Evolutionary conservation across 2,329 filamentous ascomycete species (phyloP), one percentile per base, ranked within the genome.

Genomic region (Penicillium sp.): DNA sequence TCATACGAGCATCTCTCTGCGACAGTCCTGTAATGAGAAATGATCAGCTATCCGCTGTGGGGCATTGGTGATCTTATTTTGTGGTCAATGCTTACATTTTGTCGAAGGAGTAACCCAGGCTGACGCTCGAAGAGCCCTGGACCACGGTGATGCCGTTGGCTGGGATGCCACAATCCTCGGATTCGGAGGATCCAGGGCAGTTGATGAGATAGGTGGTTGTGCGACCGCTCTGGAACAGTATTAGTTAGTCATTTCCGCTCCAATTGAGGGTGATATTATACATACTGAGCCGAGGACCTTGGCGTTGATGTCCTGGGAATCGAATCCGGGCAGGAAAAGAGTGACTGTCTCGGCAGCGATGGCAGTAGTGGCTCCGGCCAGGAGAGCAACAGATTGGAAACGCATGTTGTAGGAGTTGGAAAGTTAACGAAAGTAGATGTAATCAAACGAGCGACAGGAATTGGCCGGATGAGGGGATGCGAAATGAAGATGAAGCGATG

Each of bases 231-330:
- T 53, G 34, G 14, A n/a, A 38, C 6, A 14, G 30, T 14, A 18
- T 35, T 1, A 9, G 4, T 53, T 14, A 39, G 34, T 5, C 14
- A 18, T 23, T 16, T 29, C 10, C 9, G 1, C 5, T 26, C 1
- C 3, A 48, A 29, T 1, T 5, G 4, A 34, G 26, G n/a, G 3
- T 16, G 14, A 29, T 2, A 13, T 44, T 38, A 9, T 4, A 6
- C 51, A 19, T 44, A 53, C 51, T 11, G 39, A 27, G n/a, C 51
- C 51, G 39, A 53, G 27, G 51, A 53, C 46, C 46, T 50, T 44
- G 32, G 23, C 51, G 7, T 38, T 32, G 23, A 50, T 16, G 14
- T 14, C 8, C 16, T 53, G 51, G 11, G 7, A 7, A 16, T 53
- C 51, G 18, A 53, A 50, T 5, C 51, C 51, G 5, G 34, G 46